phyloP scores from a whole-genome alignment of 805 yeast species.

The Candida sanyiensis region DNA sequence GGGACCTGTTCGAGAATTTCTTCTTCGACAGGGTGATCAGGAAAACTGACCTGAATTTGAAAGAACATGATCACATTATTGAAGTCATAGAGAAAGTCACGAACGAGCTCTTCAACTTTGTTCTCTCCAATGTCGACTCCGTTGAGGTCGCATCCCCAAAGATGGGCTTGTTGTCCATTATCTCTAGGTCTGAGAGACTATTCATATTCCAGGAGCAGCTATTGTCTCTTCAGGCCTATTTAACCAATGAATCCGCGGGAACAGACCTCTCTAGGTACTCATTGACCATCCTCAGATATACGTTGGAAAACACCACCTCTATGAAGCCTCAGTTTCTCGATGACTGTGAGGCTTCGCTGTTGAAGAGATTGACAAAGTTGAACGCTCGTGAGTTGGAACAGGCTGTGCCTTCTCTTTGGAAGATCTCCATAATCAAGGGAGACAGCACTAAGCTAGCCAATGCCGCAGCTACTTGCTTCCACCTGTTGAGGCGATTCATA shows the following conservation, averaged over 20 bases:
- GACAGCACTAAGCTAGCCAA: slow-evolving; percentile 47
- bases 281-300: slow-evolving; percentile 47
- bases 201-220: slow-evolving; percentile 65
- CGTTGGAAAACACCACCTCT: slow-evolving; percentile 38
- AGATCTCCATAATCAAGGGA: slow-evolving; percentile 40
- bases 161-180: slow-evolving; percentile 47
- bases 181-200: slow-evolving; percentile 47
- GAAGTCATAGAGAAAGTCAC: slow-evolving; percentile 27
- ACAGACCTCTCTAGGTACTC: slow-evolving; percentile 42
- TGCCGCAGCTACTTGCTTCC: slow-evolving; percentile 60
- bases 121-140: slow-evolving; percentile 31
- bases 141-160: slow-evolving; percentile 29
- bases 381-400: slow-evolving; percentile 56
- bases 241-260: slow-evolving; percentile 42
- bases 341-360: slow-evolving; percentile 45
- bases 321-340: slow-evolving; percentile 46
- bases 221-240: slow-evolving; percentile 55
- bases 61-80: slow-evolving; percentile 15
- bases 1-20: slow-evolving; percentile 43
- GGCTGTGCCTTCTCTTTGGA: slow-evolving; percentile 69
- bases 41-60: slow-evolving; percentile 19
- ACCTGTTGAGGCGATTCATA: slow-evolving; percentile 43
- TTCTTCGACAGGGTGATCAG: slow-evolving; percentile 40
- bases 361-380: slow-evolving; percentile 54
- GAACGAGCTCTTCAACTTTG: slow-evolving; percentile 31